These are phyloP conservation scores for Hymenoscyphus salicellus DNA, from an alignment of 2,329 filamentous ascomycete genomes.

Conservation along the genomic window DNA sequence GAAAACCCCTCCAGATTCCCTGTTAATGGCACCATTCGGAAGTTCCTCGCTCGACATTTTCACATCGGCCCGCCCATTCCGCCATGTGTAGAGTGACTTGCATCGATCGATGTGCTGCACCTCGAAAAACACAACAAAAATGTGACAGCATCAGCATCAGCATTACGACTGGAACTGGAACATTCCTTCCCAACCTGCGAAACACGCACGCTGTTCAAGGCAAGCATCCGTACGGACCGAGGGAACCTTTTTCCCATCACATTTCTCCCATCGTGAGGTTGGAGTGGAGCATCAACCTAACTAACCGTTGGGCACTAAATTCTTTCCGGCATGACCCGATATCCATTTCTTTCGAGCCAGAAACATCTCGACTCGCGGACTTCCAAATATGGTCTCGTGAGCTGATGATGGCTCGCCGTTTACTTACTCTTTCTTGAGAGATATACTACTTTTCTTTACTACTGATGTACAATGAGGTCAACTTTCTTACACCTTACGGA, in stretches of 20 bases:
- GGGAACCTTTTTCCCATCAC: neutral
- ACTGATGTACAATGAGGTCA: too few relatives aligned
- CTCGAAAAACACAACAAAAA: neutral
- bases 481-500: too few relatives aligned
- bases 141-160: slow-evolving; percentile 1
- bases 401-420: too few relatives aligned
- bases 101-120: neutral
- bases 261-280: too few relatives aligned
- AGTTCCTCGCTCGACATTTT: neutral
- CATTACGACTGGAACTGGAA: neutral
- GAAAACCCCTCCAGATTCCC: neutral
- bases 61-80: neutral
- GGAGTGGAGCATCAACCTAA: too few relatives aligned
- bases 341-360: too few relatives aligned
- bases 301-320: too few relatives aligned
- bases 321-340: too few relatives aligned
- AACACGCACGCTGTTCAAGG: neutral
- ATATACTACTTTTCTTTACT: too few relatives aligned
- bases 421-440: too few relatives aligned
- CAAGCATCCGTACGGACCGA: neutral
- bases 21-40: neutral
- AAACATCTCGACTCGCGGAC: too few relatives aligned
- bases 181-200: neutral
- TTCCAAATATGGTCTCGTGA: too few relatives aligned
- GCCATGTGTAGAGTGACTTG: neutral